Base-by-base conservation (phyloP, 495 filamentous ascomycete genomes). In the Penicillium dipodomyicola region DNA sequence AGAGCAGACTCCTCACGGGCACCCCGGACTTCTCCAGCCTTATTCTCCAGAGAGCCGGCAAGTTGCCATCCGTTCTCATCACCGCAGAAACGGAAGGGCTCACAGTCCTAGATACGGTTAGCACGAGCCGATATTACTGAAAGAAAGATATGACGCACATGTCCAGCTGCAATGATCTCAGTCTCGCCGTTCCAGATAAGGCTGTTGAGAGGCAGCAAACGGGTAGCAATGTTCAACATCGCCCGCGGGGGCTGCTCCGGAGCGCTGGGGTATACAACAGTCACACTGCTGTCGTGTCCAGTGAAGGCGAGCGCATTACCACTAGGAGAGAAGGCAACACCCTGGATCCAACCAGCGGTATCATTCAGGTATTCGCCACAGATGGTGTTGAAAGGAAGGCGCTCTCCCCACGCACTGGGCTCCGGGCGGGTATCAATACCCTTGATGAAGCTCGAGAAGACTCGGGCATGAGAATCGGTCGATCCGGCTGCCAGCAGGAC, bases 351-450 rank as follows among this genome's bases (percentile, higher is more conserved):
- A 6, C 95, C 94, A 23, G 93, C 94, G 1, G 91, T 95, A 67
- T 92, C 91, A 60, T 98, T 98, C 57, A 94, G 69, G 64, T 84
- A 98, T 74, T 97, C 95, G 52, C 95, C 94, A 67, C 95, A 98
- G 51, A 97, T 92, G 6, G 94, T 97, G 68, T 96, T 96, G 81
- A 97, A 97, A 20, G 95, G 95, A 53, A 97, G 75, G 30, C 92
- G 78, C 77, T 98, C 94, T 40, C 94, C 94, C 94, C 94, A 98
- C 29, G 87, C 90, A 35, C 86, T 87, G 4, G 91, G 87, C 65
- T 95, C 92, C 0, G 95, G 95, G 52, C 91, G 81, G 55, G 82
- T 80, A 71, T 98, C 94, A 40, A 92, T 82, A 39, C 92, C 92
- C 78, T 97, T 98, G 78, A 97, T 90, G 75, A 94, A 98, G 68